Evolutionary conservation across 306 rosid genomes (phyloP), one percentile per base, ranked within the genome.

Genomic region (Sicyos edulis): DNA sequence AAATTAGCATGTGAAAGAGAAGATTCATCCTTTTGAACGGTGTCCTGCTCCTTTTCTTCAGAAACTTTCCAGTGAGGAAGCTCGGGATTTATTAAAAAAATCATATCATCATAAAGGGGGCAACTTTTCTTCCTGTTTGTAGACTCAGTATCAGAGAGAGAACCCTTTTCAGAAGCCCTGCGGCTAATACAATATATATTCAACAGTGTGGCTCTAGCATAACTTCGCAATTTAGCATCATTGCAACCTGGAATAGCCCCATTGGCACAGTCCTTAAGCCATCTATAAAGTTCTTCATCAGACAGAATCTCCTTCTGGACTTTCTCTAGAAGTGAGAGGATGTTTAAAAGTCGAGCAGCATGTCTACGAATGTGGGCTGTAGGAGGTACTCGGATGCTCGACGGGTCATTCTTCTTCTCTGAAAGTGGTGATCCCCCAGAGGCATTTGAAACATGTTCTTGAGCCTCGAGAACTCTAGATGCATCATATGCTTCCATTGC

Each of bases 231-330:
- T 83, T 93, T 93, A 67, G 73, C 95, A 80, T 93, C 98, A 81
- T 54, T 86, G 89, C 98, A 93, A 70, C 98, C 98, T 7, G 92
- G 80, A 73, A 87, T 87, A 79, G 76, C 83, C 72, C 98, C 98
- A 73, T 83, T 80, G 73, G 97, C 98, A 85, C 98, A 90, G 73
- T 81, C 86, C 78, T 88, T 96, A 70, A 93, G 98, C 98, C 98
- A 93, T 29, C 79, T 80, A 72, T 91, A 85, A 91, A 92, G 87
- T 61, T 77, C 75, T 80, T 86, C 76, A 76, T 93, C 97, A 15
- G 82, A 83, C 76, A 73, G n/a, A 68, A 93, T 64, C 68, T 74
- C 80, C 83, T 83, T 93, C 84, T 88, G 90, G 57, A 86, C 96
- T 80, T 80, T 85, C 72, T 91, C 89, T 75, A 82, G 88, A 42